A percentile compares a stretch with the other conserved stretches of the same genome.
Conservation (phyloP, 768 basidiomycete genomes). For the Suillus placidus region DNA sequence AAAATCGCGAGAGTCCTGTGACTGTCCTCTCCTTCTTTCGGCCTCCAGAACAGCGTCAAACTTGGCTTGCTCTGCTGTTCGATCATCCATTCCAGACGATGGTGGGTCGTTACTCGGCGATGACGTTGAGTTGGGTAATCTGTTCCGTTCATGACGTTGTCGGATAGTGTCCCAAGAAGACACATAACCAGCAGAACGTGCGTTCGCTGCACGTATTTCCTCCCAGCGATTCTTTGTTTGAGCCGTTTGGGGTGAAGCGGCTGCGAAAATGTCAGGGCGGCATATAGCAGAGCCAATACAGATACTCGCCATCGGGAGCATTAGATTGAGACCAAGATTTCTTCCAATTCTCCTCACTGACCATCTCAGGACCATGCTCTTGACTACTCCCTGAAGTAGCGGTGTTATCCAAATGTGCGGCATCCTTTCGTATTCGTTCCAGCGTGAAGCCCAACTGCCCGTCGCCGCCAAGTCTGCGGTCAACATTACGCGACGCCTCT, state of each 20-base stretch:
- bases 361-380: conserved; percentile 15
- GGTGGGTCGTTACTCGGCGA: conserved; percentile 12
- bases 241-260: background rate
- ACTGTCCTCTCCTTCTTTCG: conserved; percentile 47
- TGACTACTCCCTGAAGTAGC: conserved; percentile 9
- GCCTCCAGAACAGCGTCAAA: conserved; percentile 64
- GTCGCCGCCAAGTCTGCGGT: conserved; percentile 34
- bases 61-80: conserved; percentile 50
- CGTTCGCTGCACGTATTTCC: conserved; percentile 61
- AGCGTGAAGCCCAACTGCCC: conserved; percentile 32
- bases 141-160: conserved; percentile 51
- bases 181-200: conserved; percentile 36
- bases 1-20: conserved; percentile 19
- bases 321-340: conserved; percentile 10
- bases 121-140: conserved; percentile 18
- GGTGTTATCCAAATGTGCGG: background rate
- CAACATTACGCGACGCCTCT: conserved; percentile 32
- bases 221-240: conserved; percentile 56
- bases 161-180: conserved; percentile 75
- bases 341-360: conserved; percentile 22
- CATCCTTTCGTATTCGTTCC: conserved; percentile 24
- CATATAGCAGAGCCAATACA: background rate
- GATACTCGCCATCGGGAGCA: background rate
- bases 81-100: conserved; percentile 32
- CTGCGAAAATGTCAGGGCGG: background rate